These are phyloP conservation scores for Pleurotus giganteus DNA, from an alignment of 768 basidiomycete species.

Conservation along the genomic window DNA sequence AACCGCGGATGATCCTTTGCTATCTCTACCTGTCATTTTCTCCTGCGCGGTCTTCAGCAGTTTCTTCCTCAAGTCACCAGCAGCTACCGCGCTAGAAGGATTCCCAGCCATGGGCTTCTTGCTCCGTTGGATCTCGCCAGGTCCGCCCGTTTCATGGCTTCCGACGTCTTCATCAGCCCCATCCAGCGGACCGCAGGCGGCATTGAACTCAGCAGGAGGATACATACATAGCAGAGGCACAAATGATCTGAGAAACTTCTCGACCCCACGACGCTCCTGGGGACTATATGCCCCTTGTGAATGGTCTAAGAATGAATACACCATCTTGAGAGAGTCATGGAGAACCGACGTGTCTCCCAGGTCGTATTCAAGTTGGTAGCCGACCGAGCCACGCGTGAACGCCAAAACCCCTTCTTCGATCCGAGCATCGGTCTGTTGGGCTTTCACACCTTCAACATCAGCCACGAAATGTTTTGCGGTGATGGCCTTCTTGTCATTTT, in stretches of 20 bases:
- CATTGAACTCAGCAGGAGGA: constrained; percentile 64
- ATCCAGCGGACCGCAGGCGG: constrained; percentile 56
- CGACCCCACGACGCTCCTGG: constrained; percentile 78
- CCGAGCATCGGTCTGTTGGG: constrained; percentile 45
- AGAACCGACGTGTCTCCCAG: constrained; percentile 79
- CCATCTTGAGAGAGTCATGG: constrained; percentile 86
- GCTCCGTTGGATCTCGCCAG: constrained; percentile 33
- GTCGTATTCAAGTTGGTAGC: constrained; percentile 75
- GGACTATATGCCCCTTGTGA: constrained; percentile 67
- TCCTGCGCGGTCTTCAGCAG: constrained; percentile 76
- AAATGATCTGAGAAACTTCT: constrained; percentile 81
- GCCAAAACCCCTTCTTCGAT: constrained; percentile 33
- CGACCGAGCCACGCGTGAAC: constrained; percentile 46
- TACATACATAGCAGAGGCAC: constrained; percentile 79
- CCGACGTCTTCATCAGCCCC: constrained; percentile 38
- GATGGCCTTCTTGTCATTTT: constrained; percentile 92
- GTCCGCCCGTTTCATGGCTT: constrained; percentile 27
- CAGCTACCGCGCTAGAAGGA: constrained; percentile 37
- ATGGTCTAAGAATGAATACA: constrained; percentile 89
- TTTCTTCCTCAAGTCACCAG: constrained; percentile 76
- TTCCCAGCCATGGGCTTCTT: constrained; percentile 44
- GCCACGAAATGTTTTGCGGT: constrained; percentile 79
- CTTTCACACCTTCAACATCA: constrained; percentile 72
- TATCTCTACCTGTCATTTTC: constrained; percentile 34
- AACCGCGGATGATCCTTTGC: constrained; percentile 25